These are phyloP conservation scores for Microdochium trichocladiopsis DNA, from an alignment of 2,329 filamentous ascomycete genomes.

Conservation along the genomic window DNA sequence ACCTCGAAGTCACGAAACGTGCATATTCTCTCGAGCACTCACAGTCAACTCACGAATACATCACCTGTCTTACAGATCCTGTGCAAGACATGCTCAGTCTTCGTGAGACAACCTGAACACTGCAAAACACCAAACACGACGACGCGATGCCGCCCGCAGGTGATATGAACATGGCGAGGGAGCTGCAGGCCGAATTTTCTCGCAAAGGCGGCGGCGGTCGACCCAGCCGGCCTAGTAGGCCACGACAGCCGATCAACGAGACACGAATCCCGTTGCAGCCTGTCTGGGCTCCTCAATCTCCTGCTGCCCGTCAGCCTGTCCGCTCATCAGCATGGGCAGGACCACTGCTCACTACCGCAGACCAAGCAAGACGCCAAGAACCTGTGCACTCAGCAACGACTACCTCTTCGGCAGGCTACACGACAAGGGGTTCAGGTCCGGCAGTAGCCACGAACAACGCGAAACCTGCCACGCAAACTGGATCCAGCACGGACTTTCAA, in stretches of 20 bases:
- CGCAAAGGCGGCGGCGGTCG: neutral
- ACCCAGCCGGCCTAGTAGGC: neutral
- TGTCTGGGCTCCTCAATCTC: neutral
- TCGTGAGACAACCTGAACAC: neutral
- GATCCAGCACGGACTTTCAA: neutral
- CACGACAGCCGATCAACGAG: neutral
- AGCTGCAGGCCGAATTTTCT: neutral
- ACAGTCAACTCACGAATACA: neutral
- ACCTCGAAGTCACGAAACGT: no score
- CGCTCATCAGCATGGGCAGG: neutral
- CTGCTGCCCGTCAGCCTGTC: neutral
- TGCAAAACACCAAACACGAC: neutral
- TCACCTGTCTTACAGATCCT: no score
- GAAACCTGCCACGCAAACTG: neutral
- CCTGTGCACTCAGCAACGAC: neutral
- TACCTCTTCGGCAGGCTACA: neutral
- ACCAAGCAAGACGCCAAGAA: neutral
- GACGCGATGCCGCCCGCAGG: neutral
- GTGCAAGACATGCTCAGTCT: no score
- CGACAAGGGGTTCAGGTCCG: neutral
- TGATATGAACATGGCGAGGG: neutral
- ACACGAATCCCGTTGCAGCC: neutral
- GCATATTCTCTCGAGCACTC: neutral
- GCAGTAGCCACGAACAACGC: neutral
- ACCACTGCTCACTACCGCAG: neutral